Conservation (phyloP, 805 yeast genomes). For the Barnettozyma pratensis region DNA sequence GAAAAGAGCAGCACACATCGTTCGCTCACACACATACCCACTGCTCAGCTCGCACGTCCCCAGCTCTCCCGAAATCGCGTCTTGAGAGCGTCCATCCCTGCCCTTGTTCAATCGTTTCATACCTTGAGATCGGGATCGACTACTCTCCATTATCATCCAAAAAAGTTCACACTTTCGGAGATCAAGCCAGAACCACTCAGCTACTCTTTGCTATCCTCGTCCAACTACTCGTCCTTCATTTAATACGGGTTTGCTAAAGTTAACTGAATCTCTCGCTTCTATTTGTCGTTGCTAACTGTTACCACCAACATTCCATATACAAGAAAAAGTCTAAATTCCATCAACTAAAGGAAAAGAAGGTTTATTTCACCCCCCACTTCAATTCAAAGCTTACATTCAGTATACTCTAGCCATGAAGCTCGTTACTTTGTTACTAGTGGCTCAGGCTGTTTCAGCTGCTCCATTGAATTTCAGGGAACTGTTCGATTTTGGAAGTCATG, state of each 20-base stretch:
- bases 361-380: too few species aligned
- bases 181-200: not conserved
- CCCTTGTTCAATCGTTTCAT: not conserved
- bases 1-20: not conserved
- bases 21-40: not conserved
- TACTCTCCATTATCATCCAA: not conserved
- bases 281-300: too few species aligned
- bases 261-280: not conserved
- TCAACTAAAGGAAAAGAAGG: too few species aligned
- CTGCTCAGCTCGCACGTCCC: not conserved
- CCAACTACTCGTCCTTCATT: not conserved
- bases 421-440: slow-evolving; percentile 3
- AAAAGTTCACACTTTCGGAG: too few species aligned
- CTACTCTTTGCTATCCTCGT: not conserved
- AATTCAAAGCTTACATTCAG: too few species aligned
- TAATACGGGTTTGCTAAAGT: not conserved
- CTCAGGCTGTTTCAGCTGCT: slow-evolving; percentile 3
- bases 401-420: not conserved
- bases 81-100: not conserved
- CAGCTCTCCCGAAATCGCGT: not conserved
- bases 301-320: too few species aligned
- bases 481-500: not conserved
- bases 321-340: too few species aligned
- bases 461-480: slow-evolving; percentile 3
- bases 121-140: not conserved